A percentile compares a stretch with the other conserved stretches of the same genome.
phyloP scores from a whole-genome alignment of 305 asterid species.

The Fraxinus sp. region DNA sequence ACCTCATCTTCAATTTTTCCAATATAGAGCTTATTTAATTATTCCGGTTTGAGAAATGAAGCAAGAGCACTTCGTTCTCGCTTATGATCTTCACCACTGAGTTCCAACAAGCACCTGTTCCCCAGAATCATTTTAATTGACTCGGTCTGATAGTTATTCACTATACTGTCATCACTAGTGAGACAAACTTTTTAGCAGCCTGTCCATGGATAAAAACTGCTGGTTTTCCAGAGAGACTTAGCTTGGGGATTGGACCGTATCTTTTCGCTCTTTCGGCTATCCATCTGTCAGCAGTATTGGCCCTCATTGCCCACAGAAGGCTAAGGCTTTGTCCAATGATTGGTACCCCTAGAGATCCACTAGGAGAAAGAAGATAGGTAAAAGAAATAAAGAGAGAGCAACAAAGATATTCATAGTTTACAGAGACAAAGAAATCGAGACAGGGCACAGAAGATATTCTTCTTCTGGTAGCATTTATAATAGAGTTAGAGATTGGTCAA shows the following conservation, averaged over 20 bases:
- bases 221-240: conserved; percentile 70
- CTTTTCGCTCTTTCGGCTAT: conserved; percentile 21
- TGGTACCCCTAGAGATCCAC: conserved; percentile 33
- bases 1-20: neutral
- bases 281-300: conserved; percentile 57
- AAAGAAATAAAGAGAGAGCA: conserved; percentile 17
- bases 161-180: conserved; percentile 35
- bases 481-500: neutral
- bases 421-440: neutral
- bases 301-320: conserved; percentile 57
- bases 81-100: conserved; percentile 61
- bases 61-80: conserved; percentile 57
- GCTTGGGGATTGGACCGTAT: conserved; percentile 48
- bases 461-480: neutral
- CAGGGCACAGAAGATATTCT: neutral
- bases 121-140: conserved; percentile 63
- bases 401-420: neutral
- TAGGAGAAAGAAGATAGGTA: conserved; percentile 19
- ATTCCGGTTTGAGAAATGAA: conserved; percentile 40
- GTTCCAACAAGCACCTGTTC: conserved; percentile 50
- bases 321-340: conserved; percentile 39
- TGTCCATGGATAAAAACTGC: conserved; percentile 63
- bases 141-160: conserved; percentile 53
- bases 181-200: conserved; percentile 69
- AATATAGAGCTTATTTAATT: neutral